These are phyloP conservation scores for Boletus fagicola DNA, from an alignment of 768 basidiomycete species.

Conservation along the genomic window DNA sequence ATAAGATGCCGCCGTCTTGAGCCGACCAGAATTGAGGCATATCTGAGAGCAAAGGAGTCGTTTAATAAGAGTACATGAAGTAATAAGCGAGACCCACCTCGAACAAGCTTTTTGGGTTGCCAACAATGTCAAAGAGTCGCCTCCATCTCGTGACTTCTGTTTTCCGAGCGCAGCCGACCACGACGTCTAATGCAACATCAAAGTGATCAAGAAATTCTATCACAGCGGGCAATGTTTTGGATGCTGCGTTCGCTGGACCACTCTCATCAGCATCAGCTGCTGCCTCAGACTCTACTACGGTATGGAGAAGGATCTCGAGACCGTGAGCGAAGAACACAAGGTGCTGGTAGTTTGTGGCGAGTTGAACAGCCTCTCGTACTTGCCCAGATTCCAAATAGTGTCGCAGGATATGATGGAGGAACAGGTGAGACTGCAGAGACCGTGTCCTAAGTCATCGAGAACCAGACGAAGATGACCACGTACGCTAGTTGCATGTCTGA, in stretches of 20 bases:
- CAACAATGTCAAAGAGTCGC: conserved; percentile 84
- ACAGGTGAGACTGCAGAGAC: conserved; percentile 77
- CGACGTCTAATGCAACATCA: conserved; percentile 85
- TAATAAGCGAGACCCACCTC: conserved; percentile 54
- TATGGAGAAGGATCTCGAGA: conserved; percentile 91
- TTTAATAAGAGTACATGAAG: not conserved
- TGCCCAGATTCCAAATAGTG: conserved; percentile 68
- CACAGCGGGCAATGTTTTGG: conserved; percentile 55
- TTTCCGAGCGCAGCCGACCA: conserved; percentile 94
- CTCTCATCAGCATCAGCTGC: conserved; percentile 33
- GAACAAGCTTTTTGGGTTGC: conserved; percentile 86
- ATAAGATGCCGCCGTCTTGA: conserved; percentile 91
- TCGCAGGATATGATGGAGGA: conserved; percentile 86
- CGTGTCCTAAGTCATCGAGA: not conserved
- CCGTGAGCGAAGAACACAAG: conserved; percentile 93
- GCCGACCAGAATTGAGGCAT: conserved; percentile 66
- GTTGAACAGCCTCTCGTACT: conserved; percentile 74
- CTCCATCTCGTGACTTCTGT: conserved; percentile 92
- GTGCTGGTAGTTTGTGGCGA: conserved; percentile 83
- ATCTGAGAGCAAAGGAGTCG: conserved; percentile 45
- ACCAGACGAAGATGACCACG: conserved; percentile 29
- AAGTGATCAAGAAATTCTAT: conserved; percentile 95
- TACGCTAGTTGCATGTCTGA: conserved; percentile 88
- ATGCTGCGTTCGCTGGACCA: conserved; percentile 17
- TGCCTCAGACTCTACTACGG: conserved; percentile 84